Evolutionary conservation across 2,329 filamentous ascomycete species (phyloP).

Genomic region (Xenoacremonium recifei): DNA sequence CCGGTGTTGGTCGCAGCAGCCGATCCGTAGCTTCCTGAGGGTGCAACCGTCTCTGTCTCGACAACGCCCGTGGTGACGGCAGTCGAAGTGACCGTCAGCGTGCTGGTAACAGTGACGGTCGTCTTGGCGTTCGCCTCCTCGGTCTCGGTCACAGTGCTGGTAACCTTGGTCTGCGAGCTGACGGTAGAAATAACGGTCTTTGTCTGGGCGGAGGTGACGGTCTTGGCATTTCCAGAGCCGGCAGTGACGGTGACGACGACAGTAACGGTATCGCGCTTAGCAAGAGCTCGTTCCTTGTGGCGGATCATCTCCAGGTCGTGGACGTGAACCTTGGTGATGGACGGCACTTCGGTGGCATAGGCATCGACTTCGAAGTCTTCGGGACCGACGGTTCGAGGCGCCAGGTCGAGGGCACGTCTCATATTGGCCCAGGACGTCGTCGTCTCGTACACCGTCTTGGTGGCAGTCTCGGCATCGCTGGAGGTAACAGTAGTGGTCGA

Average conservation of each 20-base stretch:
- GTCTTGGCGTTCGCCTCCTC: slow-evolving; percentile 34
- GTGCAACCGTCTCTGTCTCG: slow-evolving; percentile 25
- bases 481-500: slow-evolving; percentile 37
- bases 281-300: slow-evolving; percentile 17
- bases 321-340: slow-evolving; percentile 11
- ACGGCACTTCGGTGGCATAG: slow-evolving; percentile 15
- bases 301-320: slow-evolving; percentile 17
- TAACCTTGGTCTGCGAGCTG: slow-evolving; percentile 26
- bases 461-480: slow-evolving; percentile 34
- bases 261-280: slow-evolving; percentile 35
- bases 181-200: slow-evolving; percentile 31
- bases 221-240: slow-evolving; percentile 19
- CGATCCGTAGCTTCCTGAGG: slow-evolving; percentile 24
- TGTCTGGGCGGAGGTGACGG: slow-evolving; percentile 28
- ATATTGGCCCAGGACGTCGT: slow-evolving; percentile 31
- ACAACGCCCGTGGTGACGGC: slow-evolving; percentile 29
- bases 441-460: slow-evolving; percentile 33
- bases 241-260: slow-evolving; percentile 31
- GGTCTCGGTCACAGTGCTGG: slow-evolving; percentile 32
- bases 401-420: slow-evolving; percentile 31
- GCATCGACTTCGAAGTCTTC: slow-evolving; percentile 14
- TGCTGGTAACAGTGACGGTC: slow-evolving; percentile 38
- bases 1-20: slow-evolving; percentile 12
- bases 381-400: slow-evolving; percentile 24
- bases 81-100: slow-evolving; percentile 34